Base-by-base conservation (phyloP, 1,139 yeast species). In the Debaryomycetaceae sp. region DNA sequence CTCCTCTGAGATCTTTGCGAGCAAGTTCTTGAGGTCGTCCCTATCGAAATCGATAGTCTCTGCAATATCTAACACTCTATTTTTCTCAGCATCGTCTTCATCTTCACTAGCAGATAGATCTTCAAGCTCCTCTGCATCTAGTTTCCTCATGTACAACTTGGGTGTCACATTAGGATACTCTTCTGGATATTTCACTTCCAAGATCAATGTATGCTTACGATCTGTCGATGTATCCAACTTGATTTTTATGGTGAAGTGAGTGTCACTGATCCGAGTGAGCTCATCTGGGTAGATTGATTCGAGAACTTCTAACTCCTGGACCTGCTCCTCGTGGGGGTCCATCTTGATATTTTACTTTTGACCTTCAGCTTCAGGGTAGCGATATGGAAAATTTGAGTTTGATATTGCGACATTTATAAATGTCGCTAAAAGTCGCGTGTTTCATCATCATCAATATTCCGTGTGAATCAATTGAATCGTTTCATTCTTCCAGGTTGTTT, bases 201-300 rank as follows among this genome's bases (percentile, higher is more conserved):
- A 67, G 13, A 66, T 55, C 39, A 87, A 60, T 7, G 71, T 67
- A 57, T 81, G 87, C 13, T 70, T 74, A 38, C 79, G 68, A 20
- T 75, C 79, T 5, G 81, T 68, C 9, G 72, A 69, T 1, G 91
- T 82, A 53, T 88, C 96, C 37, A 87, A 69, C 20, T 60, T 50
- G 6, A 80, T 53, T 39, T 67, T 66, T 40, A 84, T 75, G 37
- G 71, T 63, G 54, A 78, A 83, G 37, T 72, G 69, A 0, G 71
- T 66, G 6, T 71, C 73, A 7, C 77, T 65, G 27, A 72, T 59
- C 38, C 66, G 60, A 23, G 55, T 60, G 37, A 93, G 66, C 62
- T 93, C 98, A 62, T 90, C 97, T 3, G 98, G 98, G 60, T 91
- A 93, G 47, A 93, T 93, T 23, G 95, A 85, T 62, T 87, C 85